Evolutionary conservation across 371 early-diverging fungal species (phyloP).

Genomic region (Mortierella sp.): DNA sequence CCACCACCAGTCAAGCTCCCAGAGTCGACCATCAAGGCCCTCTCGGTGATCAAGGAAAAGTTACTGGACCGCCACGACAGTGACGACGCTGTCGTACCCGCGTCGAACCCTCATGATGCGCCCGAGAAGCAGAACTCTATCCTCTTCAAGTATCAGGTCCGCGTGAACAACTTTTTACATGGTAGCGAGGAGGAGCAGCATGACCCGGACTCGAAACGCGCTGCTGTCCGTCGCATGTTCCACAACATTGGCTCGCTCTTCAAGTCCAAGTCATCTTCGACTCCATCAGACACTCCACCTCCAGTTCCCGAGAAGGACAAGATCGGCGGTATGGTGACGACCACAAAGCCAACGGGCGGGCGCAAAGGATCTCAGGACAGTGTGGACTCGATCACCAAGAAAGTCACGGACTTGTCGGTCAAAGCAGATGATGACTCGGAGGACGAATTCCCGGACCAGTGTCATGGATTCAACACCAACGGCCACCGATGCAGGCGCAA

Average conservation of each 20-base stretch:
- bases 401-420: constrained; percentile 25
- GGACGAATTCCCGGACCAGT: constrained; percentile 43
- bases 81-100: constrained; percentile 9
- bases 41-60: constrained; percentile 32
- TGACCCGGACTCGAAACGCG: constrained; percentile 32
- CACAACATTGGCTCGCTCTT: constrained; percentile 11
- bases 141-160: constrained; percentile 38
- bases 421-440: constrained; percentile 20
- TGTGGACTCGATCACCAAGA: constrained; percentile 33
- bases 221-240: constrained; percentile 16
- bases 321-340: background rate
- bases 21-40: constrained; percentile 42
- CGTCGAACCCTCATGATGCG: background rate
- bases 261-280: constrained; percentile 15
- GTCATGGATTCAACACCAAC: constrained; percentile 51
- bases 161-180: constrained; percentile 31
- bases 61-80: constrained; percentile 14
- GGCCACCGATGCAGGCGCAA: constrained; percentile 53
- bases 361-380: constrained; percentile 21
- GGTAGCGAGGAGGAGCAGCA: constrained; percentile 19
- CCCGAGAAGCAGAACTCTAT: constrained; percentile 20
- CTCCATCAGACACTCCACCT: too few species aligned
- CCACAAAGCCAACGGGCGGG: background rate
- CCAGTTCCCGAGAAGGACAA: constrained; percentile 12
- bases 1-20: constrained; percentile 45